A percentile compares a stretch with the other conserved stretches of the same genome.
phyloP scores from a whole-genome alignment of 106 monocot genomes.

The Triglochin maritima region DNA sequence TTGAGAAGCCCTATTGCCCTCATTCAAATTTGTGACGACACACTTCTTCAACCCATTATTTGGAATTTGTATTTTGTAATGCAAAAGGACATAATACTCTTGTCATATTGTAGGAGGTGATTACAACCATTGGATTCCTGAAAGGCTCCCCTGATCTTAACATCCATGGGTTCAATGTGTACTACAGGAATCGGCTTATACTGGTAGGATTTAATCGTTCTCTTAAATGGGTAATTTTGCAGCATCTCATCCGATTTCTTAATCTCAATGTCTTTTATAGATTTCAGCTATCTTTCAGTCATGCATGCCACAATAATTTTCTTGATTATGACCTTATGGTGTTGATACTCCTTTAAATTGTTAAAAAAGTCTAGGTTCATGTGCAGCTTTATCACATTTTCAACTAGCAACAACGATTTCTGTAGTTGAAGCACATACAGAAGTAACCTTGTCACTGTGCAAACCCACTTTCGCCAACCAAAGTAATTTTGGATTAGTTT shows the following conservation, averaged over 20 bases:
- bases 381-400: neutral
- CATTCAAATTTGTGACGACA: too few species aligned
- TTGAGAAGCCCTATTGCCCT: too few species aligned
- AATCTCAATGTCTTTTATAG: neutral
- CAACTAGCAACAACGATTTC: neutral
- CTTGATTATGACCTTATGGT: constrained; percentile 5
- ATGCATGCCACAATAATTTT: neutral
- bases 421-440: constrained; percentile 4
- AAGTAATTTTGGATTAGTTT: too few species aligned
- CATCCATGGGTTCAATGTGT: constrained; percentile 65
- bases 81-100: neutral
- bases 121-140: constrained; percentile 60
- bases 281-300: constrained; percentile 6
- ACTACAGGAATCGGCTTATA: constrained; percentile 65
- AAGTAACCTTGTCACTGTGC: constrained; percentile 1
- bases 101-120: constrained; percentile 3
- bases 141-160: constrained; percentile 49
- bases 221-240: too few species aligned
- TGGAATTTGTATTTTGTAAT: too few species aligned
- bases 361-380: neutral
- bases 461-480: too few species aligned
- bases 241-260: constrained; percentile 2
- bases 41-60: too few species aligned
- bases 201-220: constrained; percentile 38
- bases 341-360: constrained; percentile 3